These are phyloP conservation scores for Boletus sp. DNA, from an alignment of 768 basidiomycete species.

Conservation along the genomic window DNA sequence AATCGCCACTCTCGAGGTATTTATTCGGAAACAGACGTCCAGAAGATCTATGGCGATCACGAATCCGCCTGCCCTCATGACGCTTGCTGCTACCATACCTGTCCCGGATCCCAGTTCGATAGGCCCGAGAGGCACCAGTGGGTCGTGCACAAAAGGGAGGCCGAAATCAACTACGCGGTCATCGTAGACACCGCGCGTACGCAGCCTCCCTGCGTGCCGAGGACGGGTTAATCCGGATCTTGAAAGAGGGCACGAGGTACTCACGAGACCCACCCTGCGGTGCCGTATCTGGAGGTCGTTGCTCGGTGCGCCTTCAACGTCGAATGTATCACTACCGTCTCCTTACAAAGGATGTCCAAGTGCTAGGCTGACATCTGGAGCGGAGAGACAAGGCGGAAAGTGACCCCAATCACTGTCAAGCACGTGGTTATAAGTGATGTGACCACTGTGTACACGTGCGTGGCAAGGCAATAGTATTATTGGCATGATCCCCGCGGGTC, in stretches of 20 bases:
- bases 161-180: slow-evolving; percentile 46
- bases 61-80: slow-evolving; percentile 8
- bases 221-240: not conserved
- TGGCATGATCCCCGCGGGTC: not conserved
- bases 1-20: slow-evolving; percentile 18
- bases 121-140: slow-evolving; percentile 31
- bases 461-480: not conserved
- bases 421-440: not conserved
- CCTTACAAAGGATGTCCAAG: not conserved
- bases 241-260: slow-evolving; percentile 13
- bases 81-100: not conserved
- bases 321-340: slow-evolving; percentile 16
- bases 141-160: slow-evolving; percentile 41
- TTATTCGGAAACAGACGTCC: slow-evolving; percentile 48
- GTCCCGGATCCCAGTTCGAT: slow-evolving; percentile 63
- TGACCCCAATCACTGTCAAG: slow-evolving; percentile 9
- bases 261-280: slow-evolving; percentile 82
- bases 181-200: slow-evolving; percentile 55
- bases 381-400: slow-evolving; percentile 41
- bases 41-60: slow-evolving; percentile 43
- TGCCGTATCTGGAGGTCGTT: slow-evolving; percentile 68
- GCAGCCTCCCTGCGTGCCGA: slow-evolving; percentile 61
- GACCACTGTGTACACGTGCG: not conserved
- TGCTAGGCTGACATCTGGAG: not conserved
- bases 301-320: slow-evolving; percentile 41